phyloP scores from a whole-genome alignment of 306 rosid genomes.

The Casuarina equisetifolia region DNA sequence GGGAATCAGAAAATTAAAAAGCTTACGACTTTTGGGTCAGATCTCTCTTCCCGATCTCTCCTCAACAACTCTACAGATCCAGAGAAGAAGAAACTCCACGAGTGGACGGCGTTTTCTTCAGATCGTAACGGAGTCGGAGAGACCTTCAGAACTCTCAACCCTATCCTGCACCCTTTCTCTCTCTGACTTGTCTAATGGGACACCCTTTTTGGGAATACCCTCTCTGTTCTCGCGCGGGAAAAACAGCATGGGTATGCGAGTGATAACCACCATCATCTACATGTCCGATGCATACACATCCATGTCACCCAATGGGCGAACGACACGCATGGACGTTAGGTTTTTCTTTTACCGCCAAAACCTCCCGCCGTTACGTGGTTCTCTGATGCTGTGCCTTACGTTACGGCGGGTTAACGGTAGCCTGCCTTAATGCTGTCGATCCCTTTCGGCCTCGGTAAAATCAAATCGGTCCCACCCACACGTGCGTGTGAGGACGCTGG shows the following conservation, averaged over 20 bases:
- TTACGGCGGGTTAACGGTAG: constrained; percentile 18
- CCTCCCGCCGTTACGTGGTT: constrained; percentile 40
- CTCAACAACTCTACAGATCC: constrained; percentile 26
- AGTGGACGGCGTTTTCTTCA: constrained; percentile 7
- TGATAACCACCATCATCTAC: background rate
- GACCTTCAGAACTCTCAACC: constrained; percentile 18
- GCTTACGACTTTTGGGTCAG: constrained; percentile 4
- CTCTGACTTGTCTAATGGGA: background rate
- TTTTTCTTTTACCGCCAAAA: constrained; percentile 53
- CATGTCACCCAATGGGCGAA: background rate
- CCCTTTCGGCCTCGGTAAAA: background rate
- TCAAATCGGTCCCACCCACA: background rate
- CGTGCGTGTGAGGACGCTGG: background rate
- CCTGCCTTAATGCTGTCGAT: background rate
- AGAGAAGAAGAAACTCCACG: constrained; percentile 1
- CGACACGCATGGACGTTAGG: constrained; percentile 24
- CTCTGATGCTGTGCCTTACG: constrained; percentile 20
- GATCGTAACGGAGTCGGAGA: constrained; percentile 4
- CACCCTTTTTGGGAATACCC: constrained; percentile 23
- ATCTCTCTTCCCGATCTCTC: constrained; percentile 24
- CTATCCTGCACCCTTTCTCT: constrained; percentile 24
- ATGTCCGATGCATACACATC: constrained; percentile 35
- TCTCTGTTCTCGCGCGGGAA: constrained; percentile 49
- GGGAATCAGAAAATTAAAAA: background rate
- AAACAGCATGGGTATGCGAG: constrained; percentile 28